Evolutionary conservation across 1,284 basidiomycete genomes (phyloP).

Genomic region (Ustilago curta): DNA sequence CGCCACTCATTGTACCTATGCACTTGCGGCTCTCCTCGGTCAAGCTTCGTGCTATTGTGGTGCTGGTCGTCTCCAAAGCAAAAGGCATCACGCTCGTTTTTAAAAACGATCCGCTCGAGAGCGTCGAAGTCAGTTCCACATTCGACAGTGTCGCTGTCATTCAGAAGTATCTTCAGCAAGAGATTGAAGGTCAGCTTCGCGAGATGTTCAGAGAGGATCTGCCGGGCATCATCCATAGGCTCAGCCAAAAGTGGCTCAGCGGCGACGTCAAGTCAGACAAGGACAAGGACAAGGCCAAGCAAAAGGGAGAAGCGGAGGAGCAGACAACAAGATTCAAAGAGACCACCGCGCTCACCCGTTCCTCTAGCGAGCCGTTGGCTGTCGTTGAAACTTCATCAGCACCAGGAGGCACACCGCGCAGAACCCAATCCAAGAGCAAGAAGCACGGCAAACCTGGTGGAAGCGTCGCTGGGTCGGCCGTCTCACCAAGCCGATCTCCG

Average conservation of each 20-base stretch:
- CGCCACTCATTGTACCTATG: constrained; percentile 82
- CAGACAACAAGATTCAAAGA: constrained; percentile 13
- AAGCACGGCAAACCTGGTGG: constrained; percentile 11
- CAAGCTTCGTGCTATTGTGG: constrained; percentile 93
- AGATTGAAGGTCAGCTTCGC: constrained; percentile 95
- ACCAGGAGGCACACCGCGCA: constrained; percentile 29
- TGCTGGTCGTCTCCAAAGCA: constrained; percentile 91
- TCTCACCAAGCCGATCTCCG: constrained; percentile 27
- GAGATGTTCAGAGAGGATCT: constrained; percentile 99
- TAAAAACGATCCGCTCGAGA: constrained; percentile 98
- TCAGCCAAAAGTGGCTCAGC: constrained; percentile 89
- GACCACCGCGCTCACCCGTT: constrained; percentile 21
- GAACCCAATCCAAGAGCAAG: constrained; percentile 20
- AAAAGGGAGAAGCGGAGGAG: constrained; percentile 22
- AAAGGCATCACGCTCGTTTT: constrained; percentile 99
- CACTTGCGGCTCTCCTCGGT: constrained; percentile 94
- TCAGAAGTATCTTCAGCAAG: constrained; percentile 75
- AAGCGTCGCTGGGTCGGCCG: constrained; percentile 20
- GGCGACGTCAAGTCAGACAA: constrained; percentile 58
- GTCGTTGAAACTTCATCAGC: constrained; percentile 34
- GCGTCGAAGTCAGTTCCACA: constrained; percentile 95
- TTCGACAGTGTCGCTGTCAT: constrained; percentile 99
- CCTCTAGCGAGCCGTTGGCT: constrained; percentile 33
- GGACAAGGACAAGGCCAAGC: constrained; percentile 41
- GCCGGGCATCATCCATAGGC: constrained; percentile 93